These are phyloP conservation scores for Clitopilus hobsonii DNA, from an alignment of 768 basidiomycete species.

Conservation along the genomic window DNA sequence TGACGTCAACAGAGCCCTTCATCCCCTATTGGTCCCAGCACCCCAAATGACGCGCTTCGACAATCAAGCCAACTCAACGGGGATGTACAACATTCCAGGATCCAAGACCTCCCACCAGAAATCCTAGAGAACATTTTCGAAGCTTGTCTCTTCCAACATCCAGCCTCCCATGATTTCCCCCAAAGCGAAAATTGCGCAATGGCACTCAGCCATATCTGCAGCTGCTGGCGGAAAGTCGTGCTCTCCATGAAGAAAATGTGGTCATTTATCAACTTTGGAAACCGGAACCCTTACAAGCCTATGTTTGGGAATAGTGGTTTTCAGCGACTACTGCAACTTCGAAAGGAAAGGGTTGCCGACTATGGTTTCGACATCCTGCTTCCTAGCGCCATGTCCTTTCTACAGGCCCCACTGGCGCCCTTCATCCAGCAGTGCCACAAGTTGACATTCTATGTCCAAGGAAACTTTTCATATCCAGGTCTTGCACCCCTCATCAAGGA, in stretches of 20 bases:
- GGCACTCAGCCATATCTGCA: not conserved
- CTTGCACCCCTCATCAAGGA: not conserved
- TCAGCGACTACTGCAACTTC: not conserved
- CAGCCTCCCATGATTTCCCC: not conserved
- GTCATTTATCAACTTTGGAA: not conserved
- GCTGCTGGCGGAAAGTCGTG: not conserved
- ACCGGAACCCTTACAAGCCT: not conserved
- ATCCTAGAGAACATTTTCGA: not conserved
- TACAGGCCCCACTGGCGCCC: not conserved
- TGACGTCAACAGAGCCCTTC: constrained; percentile 1
- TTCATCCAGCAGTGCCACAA: not conserved
- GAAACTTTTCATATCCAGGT: not conserved
- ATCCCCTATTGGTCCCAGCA: not conserved
- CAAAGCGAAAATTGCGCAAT: not conserved
- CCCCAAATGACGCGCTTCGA: not conserved
- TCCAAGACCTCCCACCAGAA: not conserved
- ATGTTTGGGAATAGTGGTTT: not conserved
- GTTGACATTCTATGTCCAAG: not conserved
- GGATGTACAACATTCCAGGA: not conserved
- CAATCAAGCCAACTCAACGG: not conserved
- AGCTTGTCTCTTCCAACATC: not conserved
- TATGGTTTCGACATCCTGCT: not conserved
- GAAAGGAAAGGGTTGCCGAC: not conserved
- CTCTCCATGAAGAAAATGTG: not conserved
- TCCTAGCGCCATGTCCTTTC: not conserved